Evolutionary conservation across 306 rosid genomes (phyloP), one percentile per base, ranked within the genome.

Genomic region (Cicer cuneatum): DNA sequence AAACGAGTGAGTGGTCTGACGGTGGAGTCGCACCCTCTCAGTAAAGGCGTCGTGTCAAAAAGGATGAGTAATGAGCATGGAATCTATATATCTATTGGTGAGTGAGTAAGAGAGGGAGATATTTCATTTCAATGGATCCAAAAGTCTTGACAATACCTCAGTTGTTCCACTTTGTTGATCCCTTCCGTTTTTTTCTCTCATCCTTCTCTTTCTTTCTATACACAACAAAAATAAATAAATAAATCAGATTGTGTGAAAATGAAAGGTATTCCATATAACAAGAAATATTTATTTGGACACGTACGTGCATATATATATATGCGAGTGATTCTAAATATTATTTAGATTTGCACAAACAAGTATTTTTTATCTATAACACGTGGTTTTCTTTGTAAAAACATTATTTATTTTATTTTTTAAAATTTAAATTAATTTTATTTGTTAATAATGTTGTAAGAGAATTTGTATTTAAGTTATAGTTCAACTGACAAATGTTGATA

Each of bases 81-180:
- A 60, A 74, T 63, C 11, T 7, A 46, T 21, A 39, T 39, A 21
- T 46, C 59, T 7, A 45, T 58, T 16, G 33, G 13, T 46, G 29
- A 57, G 15, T 39, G 68, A 74, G 21, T 18, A 14, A 16, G 3
- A 8, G 9, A 16, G 24, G 24, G 51, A 45, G 14, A 45, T 11
- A 4, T 15, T 65, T 75, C 7, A 42, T 66, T 66, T 67, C 57
- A 15, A 54, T 13, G 73, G 74, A 66, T 73, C 73, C 74, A 43
- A 59, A 66, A 76, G 54, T 66, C 73, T 76, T 15, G 2, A 29
- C 61, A 33, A 21, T 7, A 11, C 18, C 33, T 48, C 2, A 62
- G 7, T 48, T 37, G 49, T 41, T 15, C 57, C 35, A 62, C 52
- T 70, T 61, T 61, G 54, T 61, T 49, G 1, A 39, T 62, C n/a